Base-by-base conservation (phyloP, 2,329 filamentous ascomycete genomes). In the Periconia macrospinosa region DNA sequence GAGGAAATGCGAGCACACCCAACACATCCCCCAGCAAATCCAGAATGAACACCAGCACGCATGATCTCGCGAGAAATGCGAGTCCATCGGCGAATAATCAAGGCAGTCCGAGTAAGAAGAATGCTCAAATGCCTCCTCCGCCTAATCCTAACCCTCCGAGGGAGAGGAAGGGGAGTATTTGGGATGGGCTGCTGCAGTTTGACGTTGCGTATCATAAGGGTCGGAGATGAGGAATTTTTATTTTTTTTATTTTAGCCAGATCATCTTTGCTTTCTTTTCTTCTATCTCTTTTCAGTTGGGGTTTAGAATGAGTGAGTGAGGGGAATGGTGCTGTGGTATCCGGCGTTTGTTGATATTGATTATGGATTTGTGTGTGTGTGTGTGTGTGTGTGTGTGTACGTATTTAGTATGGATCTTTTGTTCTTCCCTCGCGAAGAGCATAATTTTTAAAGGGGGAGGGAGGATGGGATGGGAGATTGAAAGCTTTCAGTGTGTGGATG, bases 131-230 rank as follows among this genome's bases (percentile, higher is more conserved):
- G 33, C 11, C 33, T 13, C 11, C 33, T 14, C 11, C 33, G 3
- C 47, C 55, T 37, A 43, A 54, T 13, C 46, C 30, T 11, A 7
- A 13, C 8, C 27, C 35, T 17, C 35, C 33, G 14, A 8, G 52
- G 23, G 55, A 56, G 7, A 61, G 68, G 55, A 68, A 64, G 42
- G 62, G 68, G 1, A 72, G 72, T 44, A 65, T 75, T 20, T 75
- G 70, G 69, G 72, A 75, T 53, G 71, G 66, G 37, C 61, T 75
- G 35, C 74, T 72, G 44, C 72, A 74, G 59, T 67, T 74, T 15
- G 72, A 75, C 52, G 67, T 75, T n/a, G 70, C 62, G 33, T 73
- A 73, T 58, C 69, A 75, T 50, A 73, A 71, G 57, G 54, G 53
- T 23, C 69, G 66, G 61, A 69, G 72, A 54, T 71, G 46, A 50